These are phyloP conservation scores for Pythium utonaiense DNA, from an alignment of 352 stramenopile genomes.

Conservation along the genomic window DNA sequence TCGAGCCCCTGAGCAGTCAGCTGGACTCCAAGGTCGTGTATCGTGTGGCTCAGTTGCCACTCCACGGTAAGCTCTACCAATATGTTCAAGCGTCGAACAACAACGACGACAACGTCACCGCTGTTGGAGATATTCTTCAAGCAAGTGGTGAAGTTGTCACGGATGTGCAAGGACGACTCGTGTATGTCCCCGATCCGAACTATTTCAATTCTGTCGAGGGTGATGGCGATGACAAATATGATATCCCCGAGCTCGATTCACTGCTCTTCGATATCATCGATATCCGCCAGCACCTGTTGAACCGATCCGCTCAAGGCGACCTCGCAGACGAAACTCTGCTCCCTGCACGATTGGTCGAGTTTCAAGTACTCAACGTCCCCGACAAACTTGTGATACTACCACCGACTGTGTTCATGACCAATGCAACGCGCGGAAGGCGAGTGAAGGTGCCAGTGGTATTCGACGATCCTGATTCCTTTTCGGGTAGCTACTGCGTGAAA, in stretches of 20 bases:
- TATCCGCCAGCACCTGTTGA: neutral
- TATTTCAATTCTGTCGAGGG: conserved; percentile 16
- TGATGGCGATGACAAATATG: neutral
- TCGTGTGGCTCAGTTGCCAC: conserved; percentile 33
- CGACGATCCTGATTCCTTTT: conserved; percentile 44
- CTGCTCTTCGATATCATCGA: conserved; percentile 5
- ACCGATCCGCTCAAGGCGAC: neutral
- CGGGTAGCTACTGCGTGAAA: conserved; percentile 39
- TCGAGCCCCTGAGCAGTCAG: conserved; percentile 42
- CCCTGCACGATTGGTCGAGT: conserved; percentile 18
- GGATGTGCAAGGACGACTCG: conserved; percentile 11
- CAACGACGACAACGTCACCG: neutral
- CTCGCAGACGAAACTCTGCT: neutral
- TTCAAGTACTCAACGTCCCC: conserved; percentile 49
- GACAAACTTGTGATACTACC: conserved; percentile 47
- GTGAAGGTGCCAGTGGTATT: conserved; percentile 45
- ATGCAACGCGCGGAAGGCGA: conserved; percentile 14
- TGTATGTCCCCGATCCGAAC: conserved; percentile 17
- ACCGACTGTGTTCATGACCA: conserved; percentile 34
- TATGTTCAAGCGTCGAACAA: conserved; percentile 18
- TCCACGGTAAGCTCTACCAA: conserved; percentile 50
- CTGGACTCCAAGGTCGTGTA: conserved; percentile 31
- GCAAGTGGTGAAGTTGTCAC: neutral
- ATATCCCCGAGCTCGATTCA: neutral
- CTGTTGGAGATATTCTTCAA: neutral